phyloP scores from a whole-genome alignment of 2,329 filamentous ascomycete species.

The Fusarium pilosicola region DNA sequence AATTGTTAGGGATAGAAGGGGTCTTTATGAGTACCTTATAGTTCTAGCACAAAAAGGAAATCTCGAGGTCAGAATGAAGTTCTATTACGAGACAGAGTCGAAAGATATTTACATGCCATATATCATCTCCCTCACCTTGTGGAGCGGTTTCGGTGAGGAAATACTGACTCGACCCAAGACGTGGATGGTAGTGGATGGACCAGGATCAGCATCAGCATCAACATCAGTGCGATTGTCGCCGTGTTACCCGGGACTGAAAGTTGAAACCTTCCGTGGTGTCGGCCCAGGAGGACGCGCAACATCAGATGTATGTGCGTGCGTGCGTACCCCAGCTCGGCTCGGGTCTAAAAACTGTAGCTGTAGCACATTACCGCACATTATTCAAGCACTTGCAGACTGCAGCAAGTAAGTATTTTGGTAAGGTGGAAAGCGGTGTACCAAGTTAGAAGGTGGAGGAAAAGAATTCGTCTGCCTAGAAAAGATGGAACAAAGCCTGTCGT shows the following conservation, averaged over 20 bases:
- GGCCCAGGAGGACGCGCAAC: constrained; percentile 21
- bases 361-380: constrained; percentile 17
- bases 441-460: constrained; percentile 7
- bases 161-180: constrained; percentile 19
- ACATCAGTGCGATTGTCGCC: constrained; percentile 4
- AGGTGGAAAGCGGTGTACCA: constrained; percentile 8
- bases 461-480: constrained; percentile 42
- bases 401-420: constrained; percentile 1
- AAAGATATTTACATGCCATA: not conserved
- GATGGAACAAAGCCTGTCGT: constrained; percentile 13
- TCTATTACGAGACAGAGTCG: not conserved
- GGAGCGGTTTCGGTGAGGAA: constrained; percentile 34
- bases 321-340: not conserved
- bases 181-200: constrained; percentile 6
- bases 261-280: constrained; percentile 3
- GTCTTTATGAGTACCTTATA: not conserved
- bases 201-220: not conserved
- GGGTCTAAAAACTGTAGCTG: not conserved
- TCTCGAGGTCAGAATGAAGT: not conserved
- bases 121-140: not conserved
- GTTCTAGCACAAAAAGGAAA: not conserved
- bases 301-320: constrained; percentile 12
- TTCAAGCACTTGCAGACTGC: constrained; percentile 2
- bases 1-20: not conserved
- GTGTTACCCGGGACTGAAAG: constrained; percentile 17